These are phyloP conservation scores for Lagenidium sp. DNA, from an alignment of 352 stramenopile species.

Conservation along the genomic window DNA sequence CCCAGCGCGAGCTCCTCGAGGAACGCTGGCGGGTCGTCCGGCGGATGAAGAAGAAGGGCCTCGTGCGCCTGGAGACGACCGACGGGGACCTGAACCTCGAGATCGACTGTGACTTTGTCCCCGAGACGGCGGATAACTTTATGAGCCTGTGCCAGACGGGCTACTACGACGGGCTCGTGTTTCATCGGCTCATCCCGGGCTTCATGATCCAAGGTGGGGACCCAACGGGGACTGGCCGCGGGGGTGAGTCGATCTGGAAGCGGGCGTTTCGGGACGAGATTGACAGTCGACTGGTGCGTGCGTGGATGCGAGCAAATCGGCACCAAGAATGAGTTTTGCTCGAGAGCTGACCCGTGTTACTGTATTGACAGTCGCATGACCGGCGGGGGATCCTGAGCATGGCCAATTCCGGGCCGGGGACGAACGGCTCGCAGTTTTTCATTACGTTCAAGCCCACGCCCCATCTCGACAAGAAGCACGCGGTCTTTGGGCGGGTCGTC, in stretches of 20 bases:
- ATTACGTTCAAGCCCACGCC: conserved; percentile 94
- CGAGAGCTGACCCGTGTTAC: too few species aligned
- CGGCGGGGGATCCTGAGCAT: conserved; percentile 91
- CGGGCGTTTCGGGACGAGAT: conserved; percentile 96
- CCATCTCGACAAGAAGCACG: conserved; percentile 99
- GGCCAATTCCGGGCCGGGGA: conserved; percentile 95
- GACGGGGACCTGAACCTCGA: conserved; percentile 93
- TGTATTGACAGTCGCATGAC: conserved; percentile 61
- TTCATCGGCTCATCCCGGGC: conserved; percentile 95
- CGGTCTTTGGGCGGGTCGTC: conserved; percentile 94
- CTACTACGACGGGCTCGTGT: conserved; percentile 93
- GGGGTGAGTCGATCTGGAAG: conserved; percentile 92
- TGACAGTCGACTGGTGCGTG: conserved; percentile 86
- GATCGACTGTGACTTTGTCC: conserved; percentile 96
- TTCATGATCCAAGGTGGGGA: conserved; percentile 97
- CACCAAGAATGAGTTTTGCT: too few species aligned
- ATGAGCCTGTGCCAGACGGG: conserved; percentile 88
- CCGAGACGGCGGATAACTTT: conserved; percentile 96
- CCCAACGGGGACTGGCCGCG: conserved; percentile 92
- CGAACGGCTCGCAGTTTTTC: conserved; percentile 98
- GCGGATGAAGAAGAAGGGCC: conserved; percentile 94
- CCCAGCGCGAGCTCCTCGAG: conserved; percentile 51
- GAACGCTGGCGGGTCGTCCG: conserved; percentile 82
- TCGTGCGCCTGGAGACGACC: conserved; percentile 93
- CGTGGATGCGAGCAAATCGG: too few species aligned